These are phyloP conservation scores for Podaxis sp. DNA, from an alignment of 768 basidiomycete genomes.

Conservation along the genomic window DNA sequence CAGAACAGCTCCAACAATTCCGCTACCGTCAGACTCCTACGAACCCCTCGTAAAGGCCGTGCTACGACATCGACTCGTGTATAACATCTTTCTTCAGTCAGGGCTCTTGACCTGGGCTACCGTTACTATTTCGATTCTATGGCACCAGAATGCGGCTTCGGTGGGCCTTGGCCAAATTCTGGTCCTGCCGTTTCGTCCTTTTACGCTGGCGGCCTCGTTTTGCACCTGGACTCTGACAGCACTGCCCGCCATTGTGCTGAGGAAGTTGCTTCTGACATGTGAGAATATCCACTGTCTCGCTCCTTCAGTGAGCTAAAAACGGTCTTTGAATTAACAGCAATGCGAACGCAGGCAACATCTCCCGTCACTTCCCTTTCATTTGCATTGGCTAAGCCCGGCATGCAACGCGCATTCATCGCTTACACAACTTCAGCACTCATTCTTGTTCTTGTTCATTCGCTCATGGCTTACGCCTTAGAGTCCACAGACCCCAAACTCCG, in stretches of 20 bases:
- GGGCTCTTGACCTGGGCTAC: conserved; percentile 42
- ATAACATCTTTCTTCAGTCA: conserved; percentile 47
- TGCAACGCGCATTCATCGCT: conserved; percentile 36
- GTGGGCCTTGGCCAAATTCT: conserved; percentile 27
- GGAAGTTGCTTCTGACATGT: conserved; percentile 61
- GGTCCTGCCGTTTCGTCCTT: conserved; percentile 36
- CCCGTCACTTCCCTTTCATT: conserved; percentile 43
- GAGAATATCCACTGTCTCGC: conserved; percentile 19
- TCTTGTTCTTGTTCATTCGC: conserved; percentile 39
- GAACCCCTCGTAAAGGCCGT: conserved; percentile 63
- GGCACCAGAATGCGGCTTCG: conserved; percentile 30
- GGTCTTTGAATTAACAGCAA: conserved; percentile 28
- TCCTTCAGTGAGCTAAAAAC: neutral
- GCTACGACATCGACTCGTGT: conserved; percentile 55
- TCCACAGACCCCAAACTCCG: conserved; percentile 38
- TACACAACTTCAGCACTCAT: conserved; percentile 45
- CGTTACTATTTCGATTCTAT: conserved; percentile 35
- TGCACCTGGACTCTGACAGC: conserved; percentile 48
- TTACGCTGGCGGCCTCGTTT: conserved; percentile 36
- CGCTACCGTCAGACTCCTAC: conserved; percentile 53
- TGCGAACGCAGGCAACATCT: conserved; percentile 45
- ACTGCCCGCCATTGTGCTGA: conserved; percentile 51
- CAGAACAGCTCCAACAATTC: conserved; percentile 52
- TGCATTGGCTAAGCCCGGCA: conserved; percentile 44
- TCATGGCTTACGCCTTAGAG: conserved; percentile 32